Evolutionary conservation across 768 basidiomycete genomes (phyloP).

Genomic region (Phylloporus sp.): DNA sequence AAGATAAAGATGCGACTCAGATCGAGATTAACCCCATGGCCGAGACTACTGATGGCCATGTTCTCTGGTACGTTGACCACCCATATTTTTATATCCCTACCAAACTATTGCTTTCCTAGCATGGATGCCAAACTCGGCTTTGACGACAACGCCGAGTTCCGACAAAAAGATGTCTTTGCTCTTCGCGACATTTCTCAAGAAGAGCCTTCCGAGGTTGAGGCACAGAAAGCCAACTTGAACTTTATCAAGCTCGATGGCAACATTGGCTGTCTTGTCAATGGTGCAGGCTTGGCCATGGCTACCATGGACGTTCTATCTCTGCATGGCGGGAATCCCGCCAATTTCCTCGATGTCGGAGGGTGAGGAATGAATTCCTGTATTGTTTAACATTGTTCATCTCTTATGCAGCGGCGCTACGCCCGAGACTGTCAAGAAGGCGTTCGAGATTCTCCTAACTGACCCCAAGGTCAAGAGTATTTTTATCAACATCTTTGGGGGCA

Average conservation of each 20-base stretch:
- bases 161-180: slow-evolving; percentile 84
- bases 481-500: slow-evolving; percentile 97
- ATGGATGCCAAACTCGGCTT: slow-evolving; percentile 99
- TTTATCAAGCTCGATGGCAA: slow-evolving; percentile 99
- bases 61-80: slow-evolving; percentile 77
- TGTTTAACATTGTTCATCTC: neutral
- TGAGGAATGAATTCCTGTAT: slow-evolving; percentile 29
- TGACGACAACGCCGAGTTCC: slow-evolving; percentile 98
- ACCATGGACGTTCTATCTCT: slow-evolving; percentile 99
- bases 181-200: slow-evolving; percentile 94
- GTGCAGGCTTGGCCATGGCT: slow-evolving; percentile 98
- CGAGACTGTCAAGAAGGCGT: slow-evolving; percentile 99
- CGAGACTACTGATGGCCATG: slow-evolving; percentile 84
- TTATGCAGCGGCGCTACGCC: slow-evolving; percentile 86
- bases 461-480: slow-evolving; percentile 97
- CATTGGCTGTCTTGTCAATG: slow-evolving; percentile 97
- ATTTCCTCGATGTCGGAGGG: slow-evolving; percentile 99
- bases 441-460: slow-evolving; percentile 89
- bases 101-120: slow-evolving; percentile 38
- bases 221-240: slow-evolving; percentile 92
- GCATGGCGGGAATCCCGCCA: slow-evolving; percentile 95
- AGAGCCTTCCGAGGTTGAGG: slow-evolving; percentile 96
- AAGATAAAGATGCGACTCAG: slow-evolving; percentile 98
- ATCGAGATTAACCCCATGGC: slow-evolving; percentile 99
- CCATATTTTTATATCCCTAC: neutral